Evolutionary conservation across 176 grass and related monocot genomes (phyloP), one percentile per base, ranked within the genome.

Genomic region (Oryza australiensis): DNA sequence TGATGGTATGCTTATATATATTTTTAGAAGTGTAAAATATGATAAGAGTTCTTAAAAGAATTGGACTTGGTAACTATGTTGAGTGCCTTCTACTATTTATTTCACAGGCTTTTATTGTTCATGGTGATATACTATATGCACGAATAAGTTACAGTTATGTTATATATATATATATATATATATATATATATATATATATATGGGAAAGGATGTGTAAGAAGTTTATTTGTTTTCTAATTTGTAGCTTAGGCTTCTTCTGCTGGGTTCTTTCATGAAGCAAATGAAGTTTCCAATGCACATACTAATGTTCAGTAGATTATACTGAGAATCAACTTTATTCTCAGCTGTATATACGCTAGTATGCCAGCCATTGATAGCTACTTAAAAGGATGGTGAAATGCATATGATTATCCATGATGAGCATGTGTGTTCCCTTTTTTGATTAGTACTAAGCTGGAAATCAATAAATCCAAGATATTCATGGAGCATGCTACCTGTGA

Each of bases 401-500:
- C 46, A 86, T 64, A 78, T 68, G 27, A 34, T 73, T 86, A 34
- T 8, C n/a, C n/a, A 38, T 86, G 40, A 79, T 69, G 68, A 79
- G 28, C 37, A 78, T 67, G 38, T 28, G 10, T 9, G 32, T 82
- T 62, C 68, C 41, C 29, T 79, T 74, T 60, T 74, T 24, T 34
- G 13, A 75, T 86, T 83, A 74, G 49, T 74, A 26, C 48, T 79
- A 83, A 83, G 38, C 38, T 62, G 72, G 53, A 59, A 78, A 80
- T 75, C 27, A 53, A 32, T 76, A 76, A 23, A 66, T 68, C 40
- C 40, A 72, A 82, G 69, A 78, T 90, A 66, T 32, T 89, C 68
- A 97, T 97, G 94, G 92, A 94, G 79, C 83, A 37, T 42, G n/a
- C 69, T 80, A 86, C 82, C 75, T 86, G 81, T 42, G 87, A 84